phyloP scores from a whole-genome alignment of 176 grass and related monocot genomes.

The Tillandsia leiboldiana region DNA sequence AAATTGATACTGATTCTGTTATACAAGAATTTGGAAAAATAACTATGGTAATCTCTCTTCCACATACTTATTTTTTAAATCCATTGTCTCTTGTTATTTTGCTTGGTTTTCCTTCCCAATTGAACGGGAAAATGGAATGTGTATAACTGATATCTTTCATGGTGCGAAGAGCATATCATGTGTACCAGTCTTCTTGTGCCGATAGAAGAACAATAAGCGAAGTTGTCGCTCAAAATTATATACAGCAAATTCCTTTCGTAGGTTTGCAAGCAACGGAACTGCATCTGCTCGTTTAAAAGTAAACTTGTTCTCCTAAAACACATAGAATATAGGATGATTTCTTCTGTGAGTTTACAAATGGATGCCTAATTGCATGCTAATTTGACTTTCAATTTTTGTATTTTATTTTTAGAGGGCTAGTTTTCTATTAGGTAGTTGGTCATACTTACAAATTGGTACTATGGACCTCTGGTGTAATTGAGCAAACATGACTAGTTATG shows the following conservation, averaged over 20 bases:
- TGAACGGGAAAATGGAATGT: too few relatives aligned
- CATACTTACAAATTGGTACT: neutral
- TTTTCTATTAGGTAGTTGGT: neutral
- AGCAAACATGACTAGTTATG: neutral
- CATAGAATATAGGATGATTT: too few relatives aligned
- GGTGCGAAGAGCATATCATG: neutral
- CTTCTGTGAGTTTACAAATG: too few relatives aligned
- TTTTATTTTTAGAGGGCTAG: neutral
- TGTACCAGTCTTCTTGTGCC: neutral
- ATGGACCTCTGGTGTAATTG: neutral
- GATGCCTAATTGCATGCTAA: too few relatives aligned
- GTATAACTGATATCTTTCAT: neutral
- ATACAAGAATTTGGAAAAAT: slow-evolving; percentile 58
- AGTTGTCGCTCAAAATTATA: neutral
- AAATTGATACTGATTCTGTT: slow-evolving; percentile 50
- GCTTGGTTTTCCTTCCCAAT: too few relatives aligned
- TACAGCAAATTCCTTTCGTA: neutral
- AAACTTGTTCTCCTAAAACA: neutral
- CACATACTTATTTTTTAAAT: neutral
- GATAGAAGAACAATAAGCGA: neutral
- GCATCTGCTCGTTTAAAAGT: neutral
- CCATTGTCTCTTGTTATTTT: neutral
- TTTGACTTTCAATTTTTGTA: neutral
- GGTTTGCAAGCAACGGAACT: neutral
- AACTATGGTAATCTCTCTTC: slow-evolving; percentile 34